phyloP scores from a whole-genome alignment of 176 grass and related monocot species.

The Secale cereale region DNA sequence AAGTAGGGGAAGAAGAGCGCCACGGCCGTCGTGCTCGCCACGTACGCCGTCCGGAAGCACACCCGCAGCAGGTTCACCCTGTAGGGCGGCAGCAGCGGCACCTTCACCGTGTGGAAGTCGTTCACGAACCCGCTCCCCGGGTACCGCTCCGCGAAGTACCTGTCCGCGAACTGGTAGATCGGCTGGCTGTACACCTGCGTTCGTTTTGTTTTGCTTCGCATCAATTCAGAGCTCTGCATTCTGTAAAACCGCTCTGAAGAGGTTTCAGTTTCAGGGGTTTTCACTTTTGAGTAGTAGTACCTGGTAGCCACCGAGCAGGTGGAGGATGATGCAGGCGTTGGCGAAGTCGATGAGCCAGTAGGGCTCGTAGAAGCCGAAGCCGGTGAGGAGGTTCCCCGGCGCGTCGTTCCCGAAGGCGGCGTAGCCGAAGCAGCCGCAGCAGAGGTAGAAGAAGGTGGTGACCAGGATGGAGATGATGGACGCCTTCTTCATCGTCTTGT shows the following conservation, averaged over 20 bases:
- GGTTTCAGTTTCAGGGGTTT: not conserved
- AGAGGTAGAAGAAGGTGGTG: conserved; percentile 88
- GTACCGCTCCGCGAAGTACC: conserved; percentile 43
- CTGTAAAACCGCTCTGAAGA: not conserved
- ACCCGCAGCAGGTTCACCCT: conserved; percentile 55
- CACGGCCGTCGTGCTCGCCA: conserved; percentile 53
- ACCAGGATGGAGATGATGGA: conserved; percentile 55
- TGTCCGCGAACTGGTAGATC: conserved; percentile 57
- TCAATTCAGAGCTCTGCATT: not conserved
- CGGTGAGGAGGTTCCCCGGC: conserved; percentile 76
- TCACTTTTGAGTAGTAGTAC: conserved; percentile 11
- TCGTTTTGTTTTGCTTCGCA: not conserved
- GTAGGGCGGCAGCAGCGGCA: conserved; percentile 40
- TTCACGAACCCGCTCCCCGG: conserved; percentile 57
- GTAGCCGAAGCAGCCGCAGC: conserved; percentile 89
- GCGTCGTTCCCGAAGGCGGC: conserved; percentile 67
- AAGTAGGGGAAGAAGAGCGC: conserved; percentile 72
- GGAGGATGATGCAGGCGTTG: conserved; percentile 71
- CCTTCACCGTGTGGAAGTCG: conserved; percentile 46
- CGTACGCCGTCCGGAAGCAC: conserved; percentile 65
- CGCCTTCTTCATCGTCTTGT: conserved; percentile 82
- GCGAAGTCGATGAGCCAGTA: conserved; percentile 86
- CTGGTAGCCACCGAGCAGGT: conserved; percentile 75
- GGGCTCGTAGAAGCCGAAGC: conserved; percentile 69
- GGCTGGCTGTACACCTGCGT: conserved; percentile 69